A percentile compares a stretch with the other conserved stretches of the same genome.
Evolutionary conservation across 345 rosid species (phyloP).

Genomic region (Noccaea bulbosa): DNA sequence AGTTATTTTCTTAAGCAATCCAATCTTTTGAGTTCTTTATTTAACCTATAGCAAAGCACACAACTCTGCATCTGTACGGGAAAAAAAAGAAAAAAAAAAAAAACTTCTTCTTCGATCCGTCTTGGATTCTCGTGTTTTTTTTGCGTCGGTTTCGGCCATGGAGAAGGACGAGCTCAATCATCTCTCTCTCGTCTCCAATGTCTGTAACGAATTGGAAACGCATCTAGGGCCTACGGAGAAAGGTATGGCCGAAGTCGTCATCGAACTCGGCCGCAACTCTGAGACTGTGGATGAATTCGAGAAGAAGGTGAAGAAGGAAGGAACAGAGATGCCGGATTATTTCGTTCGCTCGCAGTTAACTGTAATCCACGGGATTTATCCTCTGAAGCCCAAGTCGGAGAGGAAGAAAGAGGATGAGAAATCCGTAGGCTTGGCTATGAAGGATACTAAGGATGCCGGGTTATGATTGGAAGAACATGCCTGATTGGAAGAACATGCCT

Average conservation of each 20-base stretch:
- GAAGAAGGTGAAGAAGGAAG: conserved; percentile 65
- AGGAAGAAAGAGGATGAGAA: conserved; percentile 42
- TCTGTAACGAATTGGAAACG: conserved; percentile 77
- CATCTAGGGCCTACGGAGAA: conserved; percentile 81
- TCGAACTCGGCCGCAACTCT: conserved; percentile 59
- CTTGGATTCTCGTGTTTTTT: too few species aligned
- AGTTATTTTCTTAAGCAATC: too few species aligned
- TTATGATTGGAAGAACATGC: too few species aligned
- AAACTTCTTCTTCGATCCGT: too few species aligned
- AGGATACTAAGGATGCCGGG: too few species aligned
- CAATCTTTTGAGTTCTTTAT: too few species aligned
- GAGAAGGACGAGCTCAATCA: fast-evolving
- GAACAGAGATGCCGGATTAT: conserved; percentile 90
- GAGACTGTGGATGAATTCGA: conserved; percentile 76
- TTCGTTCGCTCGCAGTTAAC: conserved; percentile 76
- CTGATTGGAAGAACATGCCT: conserved; percentile 52
- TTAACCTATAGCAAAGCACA: too few species aligned
- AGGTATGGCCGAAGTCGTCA: conserved; percentile 75
- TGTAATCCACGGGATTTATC: conserved; percentile 83
- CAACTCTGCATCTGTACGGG: too few species aligned
- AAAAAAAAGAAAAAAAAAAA: too few species aligned
- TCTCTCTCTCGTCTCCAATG: conserved; percentile 91
- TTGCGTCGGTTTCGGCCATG: too few species aligned
- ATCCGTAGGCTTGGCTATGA: too few species aligned
- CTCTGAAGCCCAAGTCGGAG: conserved; percentile 56